phyloP scores from a whole-genome alignment of 2,329 filamentous ascomycete species.

The Xylariales sp. region DNA sequence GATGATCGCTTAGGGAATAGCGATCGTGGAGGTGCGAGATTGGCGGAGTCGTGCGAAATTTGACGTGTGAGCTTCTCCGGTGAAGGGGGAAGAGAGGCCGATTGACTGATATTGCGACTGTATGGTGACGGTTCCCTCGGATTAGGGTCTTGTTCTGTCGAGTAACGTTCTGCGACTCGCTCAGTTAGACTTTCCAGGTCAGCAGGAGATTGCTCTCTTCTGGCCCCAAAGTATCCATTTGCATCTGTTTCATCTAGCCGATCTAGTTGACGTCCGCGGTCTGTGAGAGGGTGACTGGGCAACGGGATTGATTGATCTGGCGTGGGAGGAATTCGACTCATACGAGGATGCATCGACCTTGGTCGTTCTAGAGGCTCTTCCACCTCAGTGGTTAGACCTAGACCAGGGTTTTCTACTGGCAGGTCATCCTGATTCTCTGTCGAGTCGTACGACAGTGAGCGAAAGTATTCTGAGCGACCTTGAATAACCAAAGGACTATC shows the following conservation, averaged over 20 bases:
- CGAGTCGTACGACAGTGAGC: slow-evolving; percentile 64
- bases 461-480: slow-evolving; percentile 76
- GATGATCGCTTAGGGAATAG: slow-evolving; percentile 49
- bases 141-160: slow-evolving; percentile 27
- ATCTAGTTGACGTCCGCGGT: slow-evolving; percentile 36
- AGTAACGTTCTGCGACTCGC: slow-evolving; percentile 14
- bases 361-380: slow-evolving; percentile 56
- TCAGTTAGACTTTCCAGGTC: slow-evolving; percentile 36
- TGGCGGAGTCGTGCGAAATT: slow-evolving; percentile 44
- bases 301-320: slow-evolving; percentile 44
- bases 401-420: slow-evolving; percentile 31
- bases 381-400: slow-evolving; percentile 50
- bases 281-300: slow-evolving; percentile 34
- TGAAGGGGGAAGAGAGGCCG: slow-evolving; percentile 29
- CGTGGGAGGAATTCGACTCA: slow-evolving; percentile 59
- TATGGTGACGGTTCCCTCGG: slow-evolving; percentile 30
- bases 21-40: slow-evolving; percentile 46
- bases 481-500: slow-evolving; percentile 74
- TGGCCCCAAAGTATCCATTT: slow-evolving; percentile 45
- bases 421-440: slow-evolving; percentile 42
- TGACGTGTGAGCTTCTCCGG: slow-evolving; percentile 39
- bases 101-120: slow-evolving; percentile 16
- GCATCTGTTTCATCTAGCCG: slow-evolving; percentile 30
- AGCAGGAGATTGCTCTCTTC: slow-evolving; percentile 55
- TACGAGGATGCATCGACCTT: slow-evolving; percentile 68